A percentile compares a stretch with the other conserved stretches of the same genome.
These are phyloP conservation scores for Neonectria hederae DNA, from an alignment of 2,329 filamentous ascomycete species.

Conservation along the genomic window DNA sequence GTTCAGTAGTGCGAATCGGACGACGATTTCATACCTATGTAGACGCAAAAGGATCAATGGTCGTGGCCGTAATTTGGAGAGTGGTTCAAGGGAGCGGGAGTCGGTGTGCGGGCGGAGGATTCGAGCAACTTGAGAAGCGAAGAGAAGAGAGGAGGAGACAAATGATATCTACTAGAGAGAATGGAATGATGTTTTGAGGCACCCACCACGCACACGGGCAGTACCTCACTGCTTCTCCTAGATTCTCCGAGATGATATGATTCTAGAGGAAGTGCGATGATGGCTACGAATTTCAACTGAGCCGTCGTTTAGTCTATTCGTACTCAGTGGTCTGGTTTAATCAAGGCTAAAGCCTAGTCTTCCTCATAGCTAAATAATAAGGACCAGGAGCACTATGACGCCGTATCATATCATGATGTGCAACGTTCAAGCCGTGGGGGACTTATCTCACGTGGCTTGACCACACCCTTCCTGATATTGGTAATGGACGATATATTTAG, in stretches of 20 bases:
- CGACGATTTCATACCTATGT: slow-evolving; percentile 26
- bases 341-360: no score
- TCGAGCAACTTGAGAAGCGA: slow-evolving; percentile 29
- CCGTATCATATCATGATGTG: neutral
- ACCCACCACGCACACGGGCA: neutral
- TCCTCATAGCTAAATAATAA: no score
- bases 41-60: slow-evolving; percentile 29
- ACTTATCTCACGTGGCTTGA: neutral
- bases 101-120: slow-evolving; percentile 34
- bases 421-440: neutral
- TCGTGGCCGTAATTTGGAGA: slow-evolving; percentile 36
- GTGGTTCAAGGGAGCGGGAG: slow-evolving; percentile 34
- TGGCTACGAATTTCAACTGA: neutral
- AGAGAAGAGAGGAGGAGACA: slow-evolving; percentile 16
- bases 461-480: neutral
- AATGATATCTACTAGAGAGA: slow-evolving; percentile 42
- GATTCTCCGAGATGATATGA: neutral
- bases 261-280: neutral
- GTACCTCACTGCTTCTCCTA: neutral
- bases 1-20: slow-evolving; percentile 45
- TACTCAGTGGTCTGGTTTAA: no score
- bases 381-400: no score
- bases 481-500: neutral
- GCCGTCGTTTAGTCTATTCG: neutral
- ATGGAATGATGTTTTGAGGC: slow-evolving; percentile 28